phyloP scores from a whole-genome alignment of 495 filamentous ascomycete species.

The Cryomyces minteri region DNA sequence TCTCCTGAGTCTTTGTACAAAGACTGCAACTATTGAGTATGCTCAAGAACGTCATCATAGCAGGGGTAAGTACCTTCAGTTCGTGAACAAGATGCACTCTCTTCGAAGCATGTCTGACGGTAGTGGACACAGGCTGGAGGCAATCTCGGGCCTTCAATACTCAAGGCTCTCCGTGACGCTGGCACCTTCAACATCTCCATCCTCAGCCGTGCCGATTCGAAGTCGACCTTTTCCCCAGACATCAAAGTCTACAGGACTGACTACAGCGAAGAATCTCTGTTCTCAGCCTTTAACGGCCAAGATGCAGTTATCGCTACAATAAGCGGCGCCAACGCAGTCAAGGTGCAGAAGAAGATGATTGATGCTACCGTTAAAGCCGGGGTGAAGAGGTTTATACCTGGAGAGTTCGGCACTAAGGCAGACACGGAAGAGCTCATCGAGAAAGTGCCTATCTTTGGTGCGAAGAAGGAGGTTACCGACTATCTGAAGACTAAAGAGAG shows the following conservation, averaged over 20 bases:
- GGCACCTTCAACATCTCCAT: constrained; percentile 39
- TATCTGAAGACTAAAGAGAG: constrained; percentile 27
- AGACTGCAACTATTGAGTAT: too few species aligned
- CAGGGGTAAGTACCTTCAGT: too few species aligned
- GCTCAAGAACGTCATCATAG: too few species aligned
- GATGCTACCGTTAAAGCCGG: constrained; percentile 20
- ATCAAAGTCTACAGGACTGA: constrained; percentile 31
- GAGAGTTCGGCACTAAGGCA: constrained; percentile 18
- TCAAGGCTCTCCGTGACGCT: constrained; percentile 18
- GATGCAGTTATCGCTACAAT: constrained; percentile 28
- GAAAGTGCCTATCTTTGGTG: constrained; percentile 20
- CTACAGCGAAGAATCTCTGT: constrained; percentile 40
- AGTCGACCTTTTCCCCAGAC: constrained; percentile 20
- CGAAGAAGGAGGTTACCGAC: constrained; percentile 25
- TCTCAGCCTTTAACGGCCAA: constrained; percentile 24
- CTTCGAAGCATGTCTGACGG: too few species aligned
- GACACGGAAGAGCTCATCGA: constrained; percentile 18
- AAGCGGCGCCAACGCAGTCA: constrained; percentile 7
- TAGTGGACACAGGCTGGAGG: constrained; percentile 16
- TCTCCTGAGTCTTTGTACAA: too few species aligned
- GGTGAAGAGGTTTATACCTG: constrained; percentile 22
- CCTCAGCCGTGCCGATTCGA: constrained; percentile 24
- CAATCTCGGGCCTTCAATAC: constrained; percentile 22
- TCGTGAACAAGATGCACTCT: too few species aligned
- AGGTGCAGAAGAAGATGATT: constrained; percentile 16